Base-by-base conservation (phyloP, 495 filamentous ascomycete species). In the Emericellopsis terricola region DNA sequence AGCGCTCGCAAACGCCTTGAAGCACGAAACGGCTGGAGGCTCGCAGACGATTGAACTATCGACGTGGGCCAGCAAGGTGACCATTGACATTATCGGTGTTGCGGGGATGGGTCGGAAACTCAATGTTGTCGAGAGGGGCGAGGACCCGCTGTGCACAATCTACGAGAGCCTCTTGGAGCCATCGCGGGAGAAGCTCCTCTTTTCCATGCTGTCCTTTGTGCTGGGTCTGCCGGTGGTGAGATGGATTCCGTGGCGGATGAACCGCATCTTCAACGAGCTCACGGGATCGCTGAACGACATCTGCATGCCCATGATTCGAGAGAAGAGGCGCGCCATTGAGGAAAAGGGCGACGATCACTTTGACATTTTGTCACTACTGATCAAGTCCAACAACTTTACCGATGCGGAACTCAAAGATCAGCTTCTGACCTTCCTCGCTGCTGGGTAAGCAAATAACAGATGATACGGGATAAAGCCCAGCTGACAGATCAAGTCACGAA, bases 341-440 rank as follows among this genome's bases (percentile, higher is more conserved):
- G 52, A 48, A 8, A 63, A 61, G 33, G 62, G 76, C 38, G 40
- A 51, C 4, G 41, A 44, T 3, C 78, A 73, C 18, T 46, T 73
- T 13, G 86, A 94, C 45, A 92, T 94, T 38, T 61, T 94, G 35
- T 82, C 78, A 5, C 75, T 89, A 0, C 84, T 86, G 15, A 52
- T 93, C 16, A 66, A 78, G 37, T 79, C 71, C 15, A 81, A 76
- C 26, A 70, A 67, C 16, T 92, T 91, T 50, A 65, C 60, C 18
- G 80, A 87, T 32, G 78, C 84, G 20, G 76, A 81, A 34, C 73
- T 94, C 16, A 62, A 82, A 27, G 81, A 94, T 48, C 86, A 94
- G 48, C 68, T 89, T 49, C 92, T 94, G 84, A 94, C 86, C 2
- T 94, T 94, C 60, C 72, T 94, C 2, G 79, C 76, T 1, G 86